A percentile compares a stretch with the other conserved stretches of the same genome.
phyloP scores from a whole-genome alignment of 805 yeast genomes.

The Yarrowia sp. region DNA sequence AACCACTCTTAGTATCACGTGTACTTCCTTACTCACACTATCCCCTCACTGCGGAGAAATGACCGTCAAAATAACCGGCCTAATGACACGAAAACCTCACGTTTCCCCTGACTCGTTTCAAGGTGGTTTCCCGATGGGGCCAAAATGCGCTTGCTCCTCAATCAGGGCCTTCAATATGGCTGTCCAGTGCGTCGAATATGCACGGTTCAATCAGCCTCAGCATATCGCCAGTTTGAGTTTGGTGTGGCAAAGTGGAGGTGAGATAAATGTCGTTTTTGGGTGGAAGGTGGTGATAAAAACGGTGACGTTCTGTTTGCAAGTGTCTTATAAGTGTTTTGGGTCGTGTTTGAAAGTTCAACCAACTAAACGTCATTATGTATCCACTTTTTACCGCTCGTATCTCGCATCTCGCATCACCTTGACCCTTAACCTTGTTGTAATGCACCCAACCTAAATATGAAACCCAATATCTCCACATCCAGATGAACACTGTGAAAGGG shows the following conservation, averaged over 20 bases:
- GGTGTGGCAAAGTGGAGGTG: not conserved
- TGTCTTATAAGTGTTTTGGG: too few species aligned
- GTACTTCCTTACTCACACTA: too few species aligned
- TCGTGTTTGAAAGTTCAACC: too few species aligned
- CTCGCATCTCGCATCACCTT: not conserved
- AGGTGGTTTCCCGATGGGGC: not conserved
- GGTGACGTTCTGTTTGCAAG: too few species aligned
- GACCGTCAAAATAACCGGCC: too few species aligned
- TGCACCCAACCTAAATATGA: not conserved
- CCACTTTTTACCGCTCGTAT: too few species aligned
- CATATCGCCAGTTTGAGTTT: not conserved
- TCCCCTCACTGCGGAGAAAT: too few species aligned
- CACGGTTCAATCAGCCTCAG: not conserved
- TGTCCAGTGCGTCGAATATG: not conserved
- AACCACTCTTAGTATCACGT: too few species aligned
- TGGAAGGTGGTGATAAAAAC: too few species aligned
- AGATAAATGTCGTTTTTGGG: too few species aligned
- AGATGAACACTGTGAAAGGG: not conserved
- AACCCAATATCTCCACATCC: not conserved
- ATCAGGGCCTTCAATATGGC: not conserved
- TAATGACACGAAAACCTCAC: too few species aligned
- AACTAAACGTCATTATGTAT: too few species aligned
- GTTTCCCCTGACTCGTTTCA: not conserved
- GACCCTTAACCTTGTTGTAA: not conserved
- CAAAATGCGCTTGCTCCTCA: not conserved